Conservation (phyloP, 2,329 filamentous ascomycete genomes). For the Leptographium procerum region DNA sequence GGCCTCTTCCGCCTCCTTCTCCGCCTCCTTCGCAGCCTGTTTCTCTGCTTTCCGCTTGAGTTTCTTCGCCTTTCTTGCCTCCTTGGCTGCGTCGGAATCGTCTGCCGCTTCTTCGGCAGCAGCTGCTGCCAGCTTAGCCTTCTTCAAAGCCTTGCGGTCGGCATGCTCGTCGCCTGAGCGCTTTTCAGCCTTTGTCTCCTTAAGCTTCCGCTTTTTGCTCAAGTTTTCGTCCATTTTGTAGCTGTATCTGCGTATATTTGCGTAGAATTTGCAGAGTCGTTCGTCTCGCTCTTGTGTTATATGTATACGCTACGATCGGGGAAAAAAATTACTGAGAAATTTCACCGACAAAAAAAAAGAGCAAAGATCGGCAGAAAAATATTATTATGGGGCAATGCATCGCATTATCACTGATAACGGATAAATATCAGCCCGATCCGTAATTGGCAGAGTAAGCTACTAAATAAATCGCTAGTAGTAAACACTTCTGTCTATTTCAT, state of each 20-base stretch:
- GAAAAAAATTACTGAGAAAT: background rate
- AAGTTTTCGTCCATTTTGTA: slow-evolving; percentile 15
- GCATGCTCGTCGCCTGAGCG: background rate
- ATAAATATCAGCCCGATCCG: background rate
- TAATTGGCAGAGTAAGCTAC: too few species aligned
- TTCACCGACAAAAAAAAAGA: slow-evolving; percentile 1
- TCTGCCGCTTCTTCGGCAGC: slow-evolving; percentile 7
- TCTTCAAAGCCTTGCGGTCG: slow-evolving; percentile 11
- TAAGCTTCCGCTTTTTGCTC: slow-evolving; percentile 25
- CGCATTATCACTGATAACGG: background rate
- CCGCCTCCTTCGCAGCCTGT: background rate
- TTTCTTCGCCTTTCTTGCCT: slow-evolving; percentile 13
- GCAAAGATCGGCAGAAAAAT: slow-evolving; percentile 4
- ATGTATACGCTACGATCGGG: background rate
- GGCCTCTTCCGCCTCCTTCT: background rate
- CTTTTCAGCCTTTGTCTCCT: slow-evolving; percentile 17
- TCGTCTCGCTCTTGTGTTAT: background rate
- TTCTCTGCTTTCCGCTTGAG: slow-evolving; percentile 8
- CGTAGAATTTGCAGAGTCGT: background rate
- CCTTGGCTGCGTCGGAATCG: slow-evolving; percentile 9
- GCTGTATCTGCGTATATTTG: background rate
- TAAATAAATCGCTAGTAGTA: too few species aligned
- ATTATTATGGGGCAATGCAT: background rate
- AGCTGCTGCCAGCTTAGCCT: slow-evolving; percentile 7
- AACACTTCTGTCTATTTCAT: too few species aligned